Base-by-base conservation (phyloP, 2,329 filamentous ascomycete genomes). In the Pochonia chlamydosporia region DNA sequence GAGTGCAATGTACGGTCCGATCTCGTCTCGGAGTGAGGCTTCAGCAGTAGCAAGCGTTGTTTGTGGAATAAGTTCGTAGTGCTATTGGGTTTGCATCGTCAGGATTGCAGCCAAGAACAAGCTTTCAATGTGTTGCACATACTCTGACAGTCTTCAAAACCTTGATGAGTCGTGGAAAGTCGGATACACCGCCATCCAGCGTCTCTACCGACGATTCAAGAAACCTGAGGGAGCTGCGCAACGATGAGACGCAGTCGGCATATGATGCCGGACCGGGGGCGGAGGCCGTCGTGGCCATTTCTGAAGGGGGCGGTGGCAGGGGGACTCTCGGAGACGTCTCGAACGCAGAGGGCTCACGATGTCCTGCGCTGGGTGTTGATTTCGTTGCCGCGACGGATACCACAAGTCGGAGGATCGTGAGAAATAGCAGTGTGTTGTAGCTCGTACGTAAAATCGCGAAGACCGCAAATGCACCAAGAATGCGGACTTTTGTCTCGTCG, bases 21-120 rank as follows among this genome's bases (percentile, higher is more conserved):
- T 93, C 63, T 95, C 90, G 59, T 89, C 87, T 57, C 90, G 85
- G 16, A 96, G 81, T 4, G 89, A 84, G 55, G 87, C 76, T 67
- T 96, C 91, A 26, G 91, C 91, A 52, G 85, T 79, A 51, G 84
- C 83, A 39, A 96, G 81, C 44, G 87, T 87, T 11, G 86, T 81
- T 63, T 95, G 89, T 14, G 90, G 88, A 56, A 96, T 87, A 36
- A 96, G 82, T 65, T 96, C 91, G 68, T 95, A 96, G 70, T 96
- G 91, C 85, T 95, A 52, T 26, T 10, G 3, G 13, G 5, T 11
- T 31, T 7, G 13, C 11, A n/a, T n/a, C 36, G 51, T 18, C 41
- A 48, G 14, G 13, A 20, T 28, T 40, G 52, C 43, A 46, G 30
- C 7, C 21, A 28, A 40, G 14, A 40, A 30, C 23, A 30, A 47